Conservation (phyloP, 345 rosid genomes). For the Brassica nigra region DNA sequence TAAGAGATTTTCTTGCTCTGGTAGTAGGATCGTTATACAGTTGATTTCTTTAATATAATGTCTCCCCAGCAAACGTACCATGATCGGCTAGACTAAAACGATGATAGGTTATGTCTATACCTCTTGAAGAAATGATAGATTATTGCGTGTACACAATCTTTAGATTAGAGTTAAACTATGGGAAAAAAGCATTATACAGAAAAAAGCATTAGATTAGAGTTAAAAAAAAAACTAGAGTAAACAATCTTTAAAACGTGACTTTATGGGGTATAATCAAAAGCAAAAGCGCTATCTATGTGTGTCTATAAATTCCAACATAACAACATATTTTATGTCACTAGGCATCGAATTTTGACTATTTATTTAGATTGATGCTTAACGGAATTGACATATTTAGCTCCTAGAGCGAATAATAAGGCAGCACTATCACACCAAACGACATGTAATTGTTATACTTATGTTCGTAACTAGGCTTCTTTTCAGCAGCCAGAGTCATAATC, state of each 20-base stretch:
- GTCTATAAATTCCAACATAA: slow-evolving; percentile 29
- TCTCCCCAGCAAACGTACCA: neutral
- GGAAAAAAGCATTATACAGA: neutral
- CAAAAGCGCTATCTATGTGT: slow-evolving; percentile 18
- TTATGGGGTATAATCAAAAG: slow-evolving; percentile 12
- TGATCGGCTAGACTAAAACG: neutral
- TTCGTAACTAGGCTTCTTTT: neutral
- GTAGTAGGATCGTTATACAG: neutral
- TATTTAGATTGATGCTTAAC: slow-evolving; percentile 2
- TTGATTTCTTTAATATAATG: neutral
- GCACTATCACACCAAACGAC: slow-evolving; percentile 4
- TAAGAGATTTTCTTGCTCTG: neutral
- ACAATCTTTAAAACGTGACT: slow-evolving; percentile 13
- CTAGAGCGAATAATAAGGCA: slow-evolving; percentile 15
- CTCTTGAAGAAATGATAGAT: neutral
- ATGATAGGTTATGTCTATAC: neutral
- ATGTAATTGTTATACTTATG: neutral
- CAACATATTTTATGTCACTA: slow-evolving; percentile 23
- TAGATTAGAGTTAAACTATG: neutral
- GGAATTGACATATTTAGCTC: neutral
- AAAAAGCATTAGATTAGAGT: too few species aligned
- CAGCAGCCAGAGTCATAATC: neutral
- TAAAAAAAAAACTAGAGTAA: neutral
- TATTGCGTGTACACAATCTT: slow-evolving; percentile 18
- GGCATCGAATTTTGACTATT: neutral